Base-by-base conservation (phyloP, 352 stramenopile genomes). In the Globisporangium cylindrosporum region DNA sequence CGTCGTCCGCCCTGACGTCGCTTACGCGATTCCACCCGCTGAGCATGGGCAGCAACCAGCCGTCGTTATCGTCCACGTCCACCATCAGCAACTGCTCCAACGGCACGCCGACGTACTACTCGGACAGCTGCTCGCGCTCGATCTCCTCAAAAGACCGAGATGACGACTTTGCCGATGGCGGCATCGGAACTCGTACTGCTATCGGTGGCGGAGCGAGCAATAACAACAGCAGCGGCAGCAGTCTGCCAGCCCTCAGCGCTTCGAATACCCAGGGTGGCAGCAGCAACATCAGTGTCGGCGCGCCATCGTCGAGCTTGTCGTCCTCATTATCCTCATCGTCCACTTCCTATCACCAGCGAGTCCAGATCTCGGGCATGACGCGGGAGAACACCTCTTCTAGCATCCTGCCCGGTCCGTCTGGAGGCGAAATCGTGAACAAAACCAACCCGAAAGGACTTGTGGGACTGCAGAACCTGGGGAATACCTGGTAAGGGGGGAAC, bases 391-490 rank as follows among this genome's bases (percentile, higher is more conserved):
- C 54, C 55, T 48, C 67, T 38, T 22, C 36, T 38, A 62, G 36
- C 46, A 27, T 49, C 24, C 32, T 71, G 9, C 14, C 55, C 6
- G 68, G 49, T 69, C 70, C 24, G 14, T 29, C 57, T 34, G 12
- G 32, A n/a, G 36, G 46, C n/a, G 69, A 61, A 18, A 24, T 59
- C 0, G 46, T 70, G 12, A 74, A 64, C 59, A 81, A 82, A 57
- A 75, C 58, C 24, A 69, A 77, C 29, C 76, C 67, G 1, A 77
- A 72, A 48, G 84, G 82, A 53, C 78, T 84, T 29, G 78, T 89
- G 15, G 86, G 80, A 1, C 75, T 95, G 1, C 82, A 92, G 60
- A 94, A 95, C 56, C 75, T 93, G 18, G 84, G 86, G 24, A 95
- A 95, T 68, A 93, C 87, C 18, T 94, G 82, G 80, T 89, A 75